A percentile compares a stretch with the other conserved stretches of the same genome.
Evolutionary conservation across 257 asterid genomes (phyloP).

Genomic region (Anisodus acutangulus): DNA sequence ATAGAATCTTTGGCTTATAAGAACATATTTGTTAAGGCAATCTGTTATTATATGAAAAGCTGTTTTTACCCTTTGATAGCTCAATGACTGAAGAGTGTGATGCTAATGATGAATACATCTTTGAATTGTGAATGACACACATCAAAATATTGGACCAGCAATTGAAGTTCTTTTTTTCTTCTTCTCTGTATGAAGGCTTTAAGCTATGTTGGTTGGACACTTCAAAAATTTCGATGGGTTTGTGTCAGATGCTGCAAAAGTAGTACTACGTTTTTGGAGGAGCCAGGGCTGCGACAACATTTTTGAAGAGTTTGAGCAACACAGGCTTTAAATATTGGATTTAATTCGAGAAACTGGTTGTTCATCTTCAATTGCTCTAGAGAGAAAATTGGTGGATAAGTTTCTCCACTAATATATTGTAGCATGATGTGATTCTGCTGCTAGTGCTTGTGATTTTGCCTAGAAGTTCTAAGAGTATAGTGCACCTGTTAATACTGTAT

Average conservation of each 20-base stretch:
- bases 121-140: not conserved
- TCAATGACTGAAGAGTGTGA: not conserved
- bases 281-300: not conserved
- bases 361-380: not conserved
- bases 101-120: not conserved
- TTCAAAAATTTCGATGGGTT: not conserved
- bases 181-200: not conserved
- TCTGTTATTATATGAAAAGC: not conserved
- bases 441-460: not conserved
- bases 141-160: not conserved
- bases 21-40: not conserved
- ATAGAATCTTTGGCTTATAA: not conserved
- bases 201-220: not conserved
- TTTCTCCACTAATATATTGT: not conserved
- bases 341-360: not conserved
- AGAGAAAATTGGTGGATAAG: not conserved
- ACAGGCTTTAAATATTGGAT: not conserved
- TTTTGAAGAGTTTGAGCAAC: not conserved
- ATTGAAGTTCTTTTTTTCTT: not conserved
- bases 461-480: not conserved
- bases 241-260: fast-evolving
- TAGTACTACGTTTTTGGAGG: not conserved
- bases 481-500: not conserved
- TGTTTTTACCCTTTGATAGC: not conserved
- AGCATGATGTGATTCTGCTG: not conserved